Evolutionary conservation across 1,139 yeast genomes (phyloP).

Genomic region (Pneumocystis canis): DNA sequence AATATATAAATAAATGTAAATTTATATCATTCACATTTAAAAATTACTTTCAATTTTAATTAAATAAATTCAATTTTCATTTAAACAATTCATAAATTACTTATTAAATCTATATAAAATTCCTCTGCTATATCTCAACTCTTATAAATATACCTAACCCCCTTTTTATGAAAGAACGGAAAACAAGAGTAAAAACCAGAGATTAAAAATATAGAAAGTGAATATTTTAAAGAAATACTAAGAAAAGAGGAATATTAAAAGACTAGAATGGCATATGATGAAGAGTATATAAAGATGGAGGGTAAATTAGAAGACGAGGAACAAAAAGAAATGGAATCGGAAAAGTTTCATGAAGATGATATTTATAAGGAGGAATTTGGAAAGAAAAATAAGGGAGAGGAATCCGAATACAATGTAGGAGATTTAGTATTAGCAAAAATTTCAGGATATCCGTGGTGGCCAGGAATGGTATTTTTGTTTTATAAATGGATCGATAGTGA

Average conservation of each 20-base stretch:
- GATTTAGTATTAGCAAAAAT: slow-evolving; percentile 8
- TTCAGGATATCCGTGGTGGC: slow-evolving; percentile 13
- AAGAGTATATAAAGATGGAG: not conserved
- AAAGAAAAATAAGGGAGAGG: not conserved
- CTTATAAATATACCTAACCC: not conserved
- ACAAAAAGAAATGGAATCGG: not conserved
- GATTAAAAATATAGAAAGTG: not conserved
- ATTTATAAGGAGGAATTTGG: not conserved
- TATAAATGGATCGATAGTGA: not conserved
- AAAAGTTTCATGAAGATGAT: not conserved
- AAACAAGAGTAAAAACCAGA: not conserved
- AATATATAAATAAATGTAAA: no score
- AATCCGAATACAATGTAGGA: slow-evolving; percentile 4
- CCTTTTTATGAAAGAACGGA: not conserved
- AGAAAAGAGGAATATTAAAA: not conserved
- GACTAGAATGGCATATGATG: not conserved
- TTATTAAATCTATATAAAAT: no score
- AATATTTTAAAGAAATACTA: not conserved
- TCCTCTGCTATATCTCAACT: no score
- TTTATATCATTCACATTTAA: no score
- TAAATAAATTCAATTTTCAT: no score
- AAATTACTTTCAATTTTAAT: no score
- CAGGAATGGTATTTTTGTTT: slow-evolving; percentile 6
- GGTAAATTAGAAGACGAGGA: not conserved
- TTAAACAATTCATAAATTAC: no score